Base-by-base conservation (phyloP, 768 basidiomycete species). In the Panaeolus cyanescens region DNA sequence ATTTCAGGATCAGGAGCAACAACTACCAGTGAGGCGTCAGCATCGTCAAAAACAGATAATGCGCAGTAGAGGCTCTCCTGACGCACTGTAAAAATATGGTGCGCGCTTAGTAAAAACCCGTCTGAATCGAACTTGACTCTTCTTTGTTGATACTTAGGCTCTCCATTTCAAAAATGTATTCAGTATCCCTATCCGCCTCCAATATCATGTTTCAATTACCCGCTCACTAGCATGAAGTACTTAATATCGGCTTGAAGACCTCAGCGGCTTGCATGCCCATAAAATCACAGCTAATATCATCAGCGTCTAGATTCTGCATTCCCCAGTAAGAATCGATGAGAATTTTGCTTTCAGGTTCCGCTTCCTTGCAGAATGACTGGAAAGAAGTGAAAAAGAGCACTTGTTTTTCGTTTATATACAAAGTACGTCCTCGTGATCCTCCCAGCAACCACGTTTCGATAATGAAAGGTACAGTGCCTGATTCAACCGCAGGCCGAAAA, bases 1-100 rank as follows among this genome's bases (percentile, higher is more conserved):
- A 81, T 87, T 64, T 72, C 75, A 22, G 75, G 72, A 15, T 28
- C 34, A 22, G n/a, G n/a, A n/a, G 37, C 56, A 36, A 17, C n/a
- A 58, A 28, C 33, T 10, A 15, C 30, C 45, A 12, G 3, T 19
- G 39, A 59, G 17, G 3, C 58, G 30, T 39, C 56, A 28, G 36
- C 33, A 39, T 25, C 28, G 36, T 20, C 45, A 19, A 22, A 37
- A 22, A 28, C 17, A n/a, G n/a, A n/a, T 15, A 30, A 10, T 22
- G 36, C 36, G 13, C n/a, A 12, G 0, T 39, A 34, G 25, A 39
- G 7, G 56, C 19, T 7, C 25, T 20, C 7, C 37, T n/a, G 3
- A 15, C 17, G 9, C 37, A 17, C 17, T 3, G 17, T 39, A 39
- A 39, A 39, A 42, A 50, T 17, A 50, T 28, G 45, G 45, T 50